Conservation (phyloP, 2,329 filamentous ascomycete genomes). For the Monosporascus sp. region DNA sequence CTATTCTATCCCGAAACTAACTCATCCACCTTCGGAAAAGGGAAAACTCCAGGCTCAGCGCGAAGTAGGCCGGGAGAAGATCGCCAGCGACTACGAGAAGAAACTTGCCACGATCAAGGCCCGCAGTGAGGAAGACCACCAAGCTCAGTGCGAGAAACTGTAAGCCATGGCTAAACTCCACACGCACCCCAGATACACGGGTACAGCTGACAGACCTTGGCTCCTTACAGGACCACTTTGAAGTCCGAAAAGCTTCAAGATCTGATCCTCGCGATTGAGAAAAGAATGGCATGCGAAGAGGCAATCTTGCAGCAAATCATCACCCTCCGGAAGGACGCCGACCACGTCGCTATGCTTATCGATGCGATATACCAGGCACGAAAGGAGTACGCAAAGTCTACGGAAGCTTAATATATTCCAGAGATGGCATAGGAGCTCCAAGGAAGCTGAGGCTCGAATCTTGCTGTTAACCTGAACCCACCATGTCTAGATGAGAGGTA, state of each 20-base stretch:
- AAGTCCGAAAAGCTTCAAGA: not conserved
- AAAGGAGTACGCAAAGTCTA: not conserved
- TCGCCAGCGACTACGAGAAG: not conserved
- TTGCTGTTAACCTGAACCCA: too few relatives aligned
- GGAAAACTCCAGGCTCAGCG: not conserved
- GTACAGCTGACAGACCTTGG: not conserved
- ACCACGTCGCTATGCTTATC: not conserved
- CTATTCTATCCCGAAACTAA: not conserved
- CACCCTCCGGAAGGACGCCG: not conserved
- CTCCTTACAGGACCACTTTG: constrained; percentile 1
- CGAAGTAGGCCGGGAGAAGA: not conserved
- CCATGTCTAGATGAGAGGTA: too few relatives aligned
- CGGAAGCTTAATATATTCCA: not conserved
- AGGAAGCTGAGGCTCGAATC: too few relatives aligned
- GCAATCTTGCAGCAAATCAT: constrained; percentile 1
- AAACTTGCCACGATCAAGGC: not conserved
- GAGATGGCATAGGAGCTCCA: too few relatives aligned
- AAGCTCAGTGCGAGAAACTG: not conserved
- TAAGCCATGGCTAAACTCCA: not conserved
- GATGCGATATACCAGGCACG: constrained; percentile 1
- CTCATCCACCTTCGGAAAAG: not conserved
- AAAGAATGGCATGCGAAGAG: constrained; percentile 4
- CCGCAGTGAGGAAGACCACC: not conserved
- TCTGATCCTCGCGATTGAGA: constrained; percentile 4
- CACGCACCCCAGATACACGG: not conserved